Conservation (phyloP, 2,329 filamentous ascomycete genomes). For the Byssoonygena ceratinophila region DNA sequence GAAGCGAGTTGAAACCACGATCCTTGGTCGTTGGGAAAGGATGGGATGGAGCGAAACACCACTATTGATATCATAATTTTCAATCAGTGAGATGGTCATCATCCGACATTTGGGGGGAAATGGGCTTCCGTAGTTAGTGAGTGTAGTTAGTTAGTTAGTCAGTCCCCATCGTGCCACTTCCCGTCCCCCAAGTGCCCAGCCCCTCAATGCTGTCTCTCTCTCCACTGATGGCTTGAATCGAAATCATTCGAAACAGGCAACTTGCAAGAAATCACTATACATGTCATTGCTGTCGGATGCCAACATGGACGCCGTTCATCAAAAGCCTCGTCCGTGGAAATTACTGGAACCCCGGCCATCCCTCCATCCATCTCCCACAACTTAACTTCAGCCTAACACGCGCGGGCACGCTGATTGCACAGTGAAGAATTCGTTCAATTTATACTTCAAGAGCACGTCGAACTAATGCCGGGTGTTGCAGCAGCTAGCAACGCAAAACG, state of each 20-base stretch:
- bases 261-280: too few relatives aligned
- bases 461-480: slow-evolving; percentile 8
- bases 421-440: background rate
- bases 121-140: too few relatives aligned
- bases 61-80: too few relatives aligned
- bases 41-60: too few relatives aligned
- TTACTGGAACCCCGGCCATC: background rate
- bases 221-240: too few relatives aligned
- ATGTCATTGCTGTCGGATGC: too few relatives aligned
- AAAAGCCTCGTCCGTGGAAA: background rate
- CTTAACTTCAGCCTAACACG: slow-evolving; percentile 7
- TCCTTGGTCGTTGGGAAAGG: background rate
- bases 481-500: slow-evolving; percentile 2
- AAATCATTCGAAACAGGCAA: too few relatives aligned
- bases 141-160: too few relatives aligned
- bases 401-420: background rate
- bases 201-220: too few relatives aligned
- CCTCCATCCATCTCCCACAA: background rate
- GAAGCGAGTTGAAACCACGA: background rate
- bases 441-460: background rate
- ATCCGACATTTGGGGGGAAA: too few relatives aligned
- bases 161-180: background rate
- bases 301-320: too few relatives aligned
- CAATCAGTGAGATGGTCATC: too few relatives aligned
- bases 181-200: background rate